Evolutionary conservation across 2,329 filamentous ascomycete species (phyloP).

Genomic region (Sphaerulina musiva): DNA sequence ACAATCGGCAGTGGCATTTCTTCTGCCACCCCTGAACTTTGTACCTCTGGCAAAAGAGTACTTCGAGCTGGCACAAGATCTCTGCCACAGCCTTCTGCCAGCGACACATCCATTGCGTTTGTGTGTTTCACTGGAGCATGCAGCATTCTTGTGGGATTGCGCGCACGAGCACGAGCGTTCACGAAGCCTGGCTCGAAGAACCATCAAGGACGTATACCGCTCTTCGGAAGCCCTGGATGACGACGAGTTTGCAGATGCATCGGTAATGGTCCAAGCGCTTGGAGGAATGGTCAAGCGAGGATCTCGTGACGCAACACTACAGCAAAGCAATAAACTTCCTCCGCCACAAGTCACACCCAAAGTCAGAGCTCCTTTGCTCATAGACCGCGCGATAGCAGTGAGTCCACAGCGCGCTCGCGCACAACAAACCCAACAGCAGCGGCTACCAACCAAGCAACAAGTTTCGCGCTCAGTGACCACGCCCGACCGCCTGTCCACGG

Average conservation of each 20-base stretch:
- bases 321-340: constrained; percentile 15
- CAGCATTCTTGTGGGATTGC: constrained; percentile 90
- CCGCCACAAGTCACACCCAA: constrained; percentile 8
- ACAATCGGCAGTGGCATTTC: constrained; percentile 57
- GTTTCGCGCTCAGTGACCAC: constrained; percentile 20
- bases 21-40: constrained; percentile 74
- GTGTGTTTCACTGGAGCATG: constrained; percentile 85
- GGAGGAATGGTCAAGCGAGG: constrained; percentile 84
- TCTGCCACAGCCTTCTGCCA: constrained; percentile 71
- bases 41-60: constrained; percentile 72
- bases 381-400: constrained; percentile 32
- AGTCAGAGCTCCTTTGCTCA: constrained; percentile 6
- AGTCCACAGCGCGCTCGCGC: constrained; percentile 21
- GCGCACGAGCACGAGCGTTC: constrained; percentile 73
- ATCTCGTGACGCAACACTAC: constrained; percentile 27
- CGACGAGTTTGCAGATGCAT: constrained; percentile 88
- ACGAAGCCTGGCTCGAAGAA: constrained; percentile 68
- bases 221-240: constrained; percentile 90
- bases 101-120: constrained; percentile 85
- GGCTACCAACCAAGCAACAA: neutral
- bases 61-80: constrained; percentile 68
- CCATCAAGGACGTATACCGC: constrained; percentile 85
- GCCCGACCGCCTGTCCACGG: constrained; percentile 30
- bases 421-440: constrained; percentile 5
- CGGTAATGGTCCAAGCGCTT: constrained; percentile 76